Evolutionary conservation across 2,329 filamentous ascomycete species (phyloP), one percentile per base, ranked within the genome.

Genomic region (Paramyrothecium roridum): DNA sequence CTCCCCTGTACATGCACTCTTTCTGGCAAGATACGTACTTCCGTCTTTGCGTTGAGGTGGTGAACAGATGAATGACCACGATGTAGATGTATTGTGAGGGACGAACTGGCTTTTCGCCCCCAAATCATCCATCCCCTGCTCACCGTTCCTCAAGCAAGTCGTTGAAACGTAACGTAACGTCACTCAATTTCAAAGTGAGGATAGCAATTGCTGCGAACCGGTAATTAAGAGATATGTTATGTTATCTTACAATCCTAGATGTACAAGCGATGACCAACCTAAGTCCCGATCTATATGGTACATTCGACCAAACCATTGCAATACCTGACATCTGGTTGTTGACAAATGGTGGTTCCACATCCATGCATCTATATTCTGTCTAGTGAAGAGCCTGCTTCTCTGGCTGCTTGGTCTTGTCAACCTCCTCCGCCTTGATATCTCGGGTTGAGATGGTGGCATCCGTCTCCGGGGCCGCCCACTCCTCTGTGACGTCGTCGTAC

Each of bases 401-500:
- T 19, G n/a, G n/a, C 37, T 43, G 13, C 37, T 43, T 43, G 6
- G 52, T 52, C 19, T 60, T 58, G 33, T 63, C 54, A 8, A 33
- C 45, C 48, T 52, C 57, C 50, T 60, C 59, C 7, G 43, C 52
- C 52, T 62, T 57, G 3, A 37, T 53, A 52, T 65, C 59, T 11
- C 11, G 21, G 10, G 20, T 8, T 33, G 48, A 8, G 7, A 22
- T 16, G 23, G 13, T 26, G 48, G 55, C 57, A 52, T 59, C 61
- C 21, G 57, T 34, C 52, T 64, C 63, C 37, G 20, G 13, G n/a
- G 22, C 23, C 20, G 59, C 54, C 69, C 67, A 68, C 30, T 62
- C 60, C 30, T 65, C 57, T 12, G 50, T 40, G 45, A 56, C 60
- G 33, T 61, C 60, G 13, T 61, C 56, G n/a, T 56, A 22, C 12